phyloP scores from a whole-genome alignment of 1,284 basidiomycete species.

The Pseudomicrostroma phylloplanum region DNA sequence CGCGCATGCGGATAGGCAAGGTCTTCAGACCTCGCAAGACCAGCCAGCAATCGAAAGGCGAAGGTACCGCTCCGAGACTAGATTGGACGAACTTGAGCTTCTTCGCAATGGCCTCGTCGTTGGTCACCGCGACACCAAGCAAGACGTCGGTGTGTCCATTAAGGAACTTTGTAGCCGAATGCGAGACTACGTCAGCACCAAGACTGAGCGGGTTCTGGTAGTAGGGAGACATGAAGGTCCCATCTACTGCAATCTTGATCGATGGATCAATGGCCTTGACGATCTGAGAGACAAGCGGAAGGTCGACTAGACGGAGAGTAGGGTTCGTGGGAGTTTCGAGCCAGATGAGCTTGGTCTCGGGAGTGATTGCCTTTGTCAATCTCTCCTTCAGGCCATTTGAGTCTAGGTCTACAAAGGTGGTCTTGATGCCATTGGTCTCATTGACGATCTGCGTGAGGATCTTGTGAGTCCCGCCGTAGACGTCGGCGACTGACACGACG shows the following conservation, averaged over 20 bases:
- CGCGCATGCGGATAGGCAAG: constrained; percentile 60
- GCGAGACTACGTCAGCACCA: constrained; percentile 74
- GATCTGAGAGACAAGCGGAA: constrained; percentile 62
- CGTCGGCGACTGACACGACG: constrained; percentile 60
- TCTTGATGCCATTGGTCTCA: constrained; percentile 66
- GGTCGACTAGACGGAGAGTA: constrained; percentile 76
- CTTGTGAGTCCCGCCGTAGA: constrained; percentile 81
- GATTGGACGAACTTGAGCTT: constrained; percentile 75
- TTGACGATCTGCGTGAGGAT: constrained; percentile 67
- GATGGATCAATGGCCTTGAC: constrained; percentile 59
- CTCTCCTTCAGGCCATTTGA: constrained; percentile 56
- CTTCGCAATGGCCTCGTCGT: constrained; percentile 32
- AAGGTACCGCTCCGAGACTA: constrained; percentile 79
- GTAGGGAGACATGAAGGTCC: constrained; percentile 69
- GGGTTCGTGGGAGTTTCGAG: constrained; percentile 94
- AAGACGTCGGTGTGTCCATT: constrained; percentile 77
- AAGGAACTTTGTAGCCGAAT: constrained; percentile 70
- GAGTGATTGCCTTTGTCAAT: constrained; percentile 59
- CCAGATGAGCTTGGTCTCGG: constrained; percentile 92
- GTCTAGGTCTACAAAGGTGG: constrained; percentile 73
- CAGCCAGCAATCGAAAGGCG: constrained; percentile 83
- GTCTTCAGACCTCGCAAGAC: constrained; percentile 88
- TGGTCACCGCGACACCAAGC: constrained; percentile 40
- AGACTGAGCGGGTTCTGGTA: constrained; percentile 79
- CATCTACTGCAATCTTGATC: constrained; percentile 40